Evolutionary conservation across 768 basidiomycete species (phyloP), one percentile per base, ranked within the genome.

Genomic region (Russula griseocarnosa): DNA sequence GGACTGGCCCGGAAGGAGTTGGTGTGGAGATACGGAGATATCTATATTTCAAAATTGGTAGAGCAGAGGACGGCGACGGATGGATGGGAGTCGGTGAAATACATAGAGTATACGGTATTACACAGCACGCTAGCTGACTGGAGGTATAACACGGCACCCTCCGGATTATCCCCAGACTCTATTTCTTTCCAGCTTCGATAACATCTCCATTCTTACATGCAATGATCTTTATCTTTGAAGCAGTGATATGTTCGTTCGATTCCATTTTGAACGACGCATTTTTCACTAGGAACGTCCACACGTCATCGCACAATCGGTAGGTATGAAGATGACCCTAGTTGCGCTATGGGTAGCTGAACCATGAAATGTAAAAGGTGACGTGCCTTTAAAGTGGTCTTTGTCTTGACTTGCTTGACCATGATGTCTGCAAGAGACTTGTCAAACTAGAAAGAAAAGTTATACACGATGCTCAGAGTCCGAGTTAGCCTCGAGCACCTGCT

Each of bases 221-320:
- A 67, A 99, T 94, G 64, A 99, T 98, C 81, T 98, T 97, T 76
- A 97, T 92, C 74, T 90, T 86, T 32, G 83, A 82, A 5, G 89
- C 82, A 46, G 74, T 77, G 62, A 93, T 73, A 85, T 78, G 71
- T 8, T 92, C 87, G 74, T 89, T 90, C 67, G 86, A 84, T 75
- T 99, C 97, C 88, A 98, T 94, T 77, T 98, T 98, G 78, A 99
- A 96, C 18, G 79, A 78, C 10, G 95, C 89, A 69, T 95, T 87
- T 75, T 94, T 92, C 56, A 98, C 90, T 66, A 96, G 91, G 75
- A 98, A 99, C 58, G 96, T 98, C 97, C 97, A 98, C 54, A 98
- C 96, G 72, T 95, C 94, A 77, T 96, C 94, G 74, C 92, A 93
- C 4, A 93, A 81, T 9, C 92, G 86, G 75, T 97, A 99, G 2